Base-by-base conservation (phyloP, 345 rosid species). In the Citrus trifoliata region DNA sequence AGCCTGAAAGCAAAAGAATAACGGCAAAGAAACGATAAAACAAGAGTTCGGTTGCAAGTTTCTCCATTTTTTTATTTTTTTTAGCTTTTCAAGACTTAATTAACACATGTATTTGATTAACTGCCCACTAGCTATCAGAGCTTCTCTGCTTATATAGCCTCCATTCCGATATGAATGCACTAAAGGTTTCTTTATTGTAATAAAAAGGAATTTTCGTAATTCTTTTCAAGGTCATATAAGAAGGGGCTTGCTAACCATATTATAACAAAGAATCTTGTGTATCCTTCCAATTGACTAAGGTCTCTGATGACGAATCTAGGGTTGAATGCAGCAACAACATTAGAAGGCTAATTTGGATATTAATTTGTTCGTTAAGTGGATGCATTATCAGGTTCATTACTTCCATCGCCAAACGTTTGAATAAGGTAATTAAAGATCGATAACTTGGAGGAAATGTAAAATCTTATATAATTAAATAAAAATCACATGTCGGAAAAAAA, bases 11-110 rank as follows among this genome's bases (percentile, higher is more conserved):
- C 24, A 78, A 37, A 28, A 79, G 37, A 46, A 86, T 74, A 61
- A 70, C 51, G 65, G 83, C 27, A 72, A 79, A 74, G 81, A 82
- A 64, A 66, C 73, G n/a, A 83, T 63, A 70, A 46, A 66, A 46
- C 13, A 83, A 53, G 79, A 79, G 27, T 25, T 62, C 78, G 66
- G 46, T 69, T 70, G 79, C 59, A 40, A 71, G 67, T 73, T 70
- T 83, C 64, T 42, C 86, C 87, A 84, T 84, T 22, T 56, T 8
- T 25, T 13, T n/a, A n/a, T n/a, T 5, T 35, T 37, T 6, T 12
- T 40, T 40, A 42, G 59, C 40, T 62, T 42, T 74, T 25, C 70
- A 35, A 66, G 33, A 51, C 24, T 75, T 28, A 51, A 13, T 64
- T 28, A 51, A 22, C 42, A 24, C 22, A 35, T 0, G 32, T 35